phyloP scores from a whole-genome alignment of 495 filamentous ascomycete species.

The Pyrenula aspistea region DNA sequence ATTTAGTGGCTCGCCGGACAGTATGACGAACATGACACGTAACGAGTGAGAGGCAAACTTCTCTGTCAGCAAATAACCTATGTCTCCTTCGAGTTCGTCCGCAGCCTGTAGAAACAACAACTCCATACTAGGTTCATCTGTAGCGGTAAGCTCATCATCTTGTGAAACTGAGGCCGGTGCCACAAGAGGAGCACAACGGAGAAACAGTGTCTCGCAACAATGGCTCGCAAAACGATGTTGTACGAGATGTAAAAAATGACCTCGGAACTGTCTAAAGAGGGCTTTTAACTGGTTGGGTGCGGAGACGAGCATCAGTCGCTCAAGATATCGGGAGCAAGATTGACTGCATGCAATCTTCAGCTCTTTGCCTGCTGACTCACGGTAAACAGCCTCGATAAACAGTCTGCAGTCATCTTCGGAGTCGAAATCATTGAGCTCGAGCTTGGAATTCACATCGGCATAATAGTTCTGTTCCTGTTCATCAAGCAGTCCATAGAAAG shows the following conservation, averaged over 20 bases:
- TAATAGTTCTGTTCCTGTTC: conserved; percentile 93
- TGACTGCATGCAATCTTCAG: conserved; percentile 92
- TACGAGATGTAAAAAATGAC: conserved; percentile 80
- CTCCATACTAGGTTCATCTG: conserved; percentile 55
- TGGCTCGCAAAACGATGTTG: conserved; percentile 94
- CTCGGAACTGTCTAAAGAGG: conserved; percentile 70
- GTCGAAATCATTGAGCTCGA: conserved; percentile 77
- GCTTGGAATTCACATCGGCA: conserved; percentile 70
- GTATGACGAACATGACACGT: conserved; percentile 69
- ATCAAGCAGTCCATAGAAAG: conserved; percentile 84
- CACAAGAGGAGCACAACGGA: conserved; percentile 66
- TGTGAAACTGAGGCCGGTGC: conserved; percentile 24
- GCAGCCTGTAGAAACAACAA: conserved; percentile 71
- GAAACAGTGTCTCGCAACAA: conserved; percentile 89
- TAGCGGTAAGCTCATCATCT: conserved; percentile 40
- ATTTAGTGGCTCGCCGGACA: conserved; percentile 70
- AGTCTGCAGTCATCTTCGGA: conserved; percentile 63
- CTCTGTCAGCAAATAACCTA: conserved; percentile 77
- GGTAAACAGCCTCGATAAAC: conserved; percentile 76
- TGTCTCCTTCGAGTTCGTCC: conserved; percentile 69
- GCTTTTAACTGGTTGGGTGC: conserved; percentile 69
- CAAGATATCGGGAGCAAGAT: conserved; percentile 86
- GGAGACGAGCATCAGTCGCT: conserved; percentile 75
- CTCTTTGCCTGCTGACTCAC: conserved; percentile 81
- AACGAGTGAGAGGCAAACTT: conserved; percentile 85